Conservation (phyloP, 345 rosid species). For the Physaria fendleri region DNA sequence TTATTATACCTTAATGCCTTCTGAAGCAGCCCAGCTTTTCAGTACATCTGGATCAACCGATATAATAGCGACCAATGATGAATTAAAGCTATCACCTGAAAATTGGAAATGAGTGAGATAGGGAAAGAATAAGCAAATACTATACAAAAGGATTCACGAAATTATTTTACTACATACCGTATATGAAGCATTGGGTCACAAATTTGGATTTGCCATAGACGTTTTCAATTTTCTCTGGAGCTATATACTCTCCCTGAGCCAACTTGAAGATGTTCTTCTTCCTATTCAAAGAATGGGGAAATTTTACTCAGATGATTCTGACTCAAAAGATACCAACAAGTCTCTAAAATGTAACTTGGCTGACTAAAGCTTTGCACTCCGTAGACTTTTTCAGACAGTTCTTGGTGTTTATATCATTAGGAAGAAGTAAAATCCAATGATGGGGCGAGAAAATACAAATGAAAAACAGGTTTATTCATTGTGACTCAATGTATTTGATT, state of each 20-base stretch:
- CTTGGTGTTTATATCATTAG: neutral
- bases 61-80: slow-evolving; percentile 81
- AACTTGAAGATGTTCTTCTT: slow-evolving; percentile 98
- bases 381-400: neutral
- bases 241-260: slow-evolving; percentile 99
- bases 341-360: neutral
- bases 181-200: slow-evolving; percentile 71
- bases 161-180: slow-evolving; percentile 49
- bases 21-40: slow-evolving; percentile 77
- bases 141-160: neutral
- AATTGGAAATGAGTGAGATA: slow-evolving; percentile 14
- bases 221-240: slow-evolving; percentile 98
- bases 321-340: neutral
- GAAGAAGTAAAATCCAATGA: neutral
- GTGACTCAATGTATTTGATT: neutral
- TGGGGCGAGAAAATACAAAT: neutral
- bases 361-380: slow-evolving; percentile 3
- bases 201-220: slow-evolving; percentile 86
- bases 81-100: slow-evolving; percentile 93
- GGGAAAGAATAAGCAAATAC: neutral
- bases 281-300: slow-evolving; percentile 38
- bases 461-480: neutral
- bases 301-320: neutral
- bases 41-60: slow-evolving; percentile 76
- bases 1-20: slow-evolving; percentile 74